These are phyloP conservation scores for Rhododendron simsii DNA, from an alignment of 148 eudicot species.

Conservation along the genomic window DNA sequence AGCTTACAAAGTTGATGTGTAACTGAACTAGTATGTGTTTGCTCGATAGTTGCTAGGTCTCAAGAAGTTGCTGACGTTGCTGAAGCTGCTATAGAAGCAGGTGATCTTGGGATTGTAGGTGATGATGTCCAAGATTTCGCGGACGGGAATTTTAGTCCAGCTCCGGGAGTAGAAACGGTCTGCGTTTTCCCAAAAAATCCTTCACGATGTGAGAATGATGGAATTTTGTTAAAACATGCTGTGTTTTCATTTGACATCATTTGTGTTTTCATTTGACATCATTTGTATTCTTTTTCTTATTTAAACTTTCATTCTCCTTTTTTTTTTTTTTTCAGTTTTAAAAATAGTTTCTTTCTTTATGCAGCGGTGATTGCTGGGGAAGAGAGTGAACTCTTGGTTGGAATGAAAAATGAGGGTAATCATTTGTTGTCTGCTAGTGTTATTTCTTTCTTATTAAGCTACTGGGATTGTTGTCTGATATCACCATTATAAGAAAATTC, in stretches of 20 bases:
- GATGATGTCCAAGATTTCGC: constrained; percentile 55
- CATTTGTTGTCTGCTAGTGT: neutral
- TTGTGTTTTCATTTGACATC: neutral
- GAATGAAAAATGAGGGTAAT: constrained; percentile 80
- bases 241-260: neutral
- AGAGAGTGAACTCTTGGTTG: constrained; percentile 73
- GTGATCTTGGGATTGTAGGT: constrained; percentile 65
- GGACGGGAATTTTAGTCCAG: constrained; percentile 51
- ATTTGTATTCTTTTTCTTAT: neutral
- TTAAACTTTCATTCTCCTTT: neutral
- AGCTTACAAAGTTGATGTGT: neutral
- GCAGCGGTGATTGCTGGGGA: constrained; percentile 82
- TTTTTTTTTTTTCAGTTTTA: neutral
- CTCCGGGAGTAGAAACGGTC: constrained; percentile 72
- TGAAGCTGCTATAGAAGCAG: constrained; percentile 37
- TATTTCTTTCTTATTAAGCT: neutral
- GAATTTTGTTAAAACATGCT: neutral
- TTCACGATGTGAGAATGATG: constrained; percentile 39
- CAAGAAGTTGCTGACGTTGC: constrained; percentile 44
- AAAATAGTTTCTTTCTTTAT: constrained; percentile 12
- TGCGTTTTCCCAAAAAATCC: constrained; percentile 86
- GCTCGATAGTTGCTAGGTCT: constrained; percentile 57
- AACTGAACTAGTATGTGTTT: neutral
- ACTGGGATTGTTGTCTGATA: neutral
- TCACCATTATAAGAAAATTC: neutral